A percentile compares a stretch with the other conserved stretches of the same genome.
Evolutionary conservation across 768 basidiomycete genomes (phyloP).

Genomic region (Gelatoporia subvermispora): DNA sequence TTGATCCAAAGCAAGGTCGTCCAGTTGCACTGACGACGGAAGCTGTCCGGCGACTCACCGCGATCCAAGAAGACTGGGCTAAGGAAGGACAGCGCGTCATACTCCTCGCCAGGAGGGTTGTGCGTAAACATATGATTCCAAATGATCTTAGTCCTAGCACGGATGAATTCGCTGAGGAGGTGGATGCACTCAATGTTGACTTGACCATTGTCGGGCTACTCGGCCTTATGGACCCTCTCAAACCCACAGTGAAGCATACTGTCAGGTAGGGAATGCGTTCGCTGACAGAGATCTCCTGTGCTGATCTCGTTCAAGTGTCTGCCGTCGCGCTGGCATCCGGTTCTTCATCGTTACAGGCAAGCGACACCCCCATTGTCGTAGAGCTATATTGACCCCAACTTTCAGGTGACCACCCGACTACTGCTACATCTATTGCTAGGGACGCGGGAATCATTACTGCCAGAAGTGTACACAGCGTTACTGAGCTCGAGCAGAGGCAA

Average conservation of each 20-base stretch:
- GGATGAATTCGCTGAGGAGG: constrained; percentile 37
- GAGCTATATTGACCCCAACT: not conserved
- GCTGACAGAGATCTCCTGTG: too few species aligned
- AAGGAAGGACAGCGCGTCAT: constrained; percentile 51
- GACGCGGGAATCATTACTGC: constrained; percentile 58
- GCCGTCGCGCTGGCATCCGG: constrained; percentile 49
- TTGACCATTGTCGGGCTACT: constrained; percentile 53
- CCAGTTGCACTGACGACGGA: constrained; percentile 24
- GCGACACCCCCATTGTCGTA: not conserved
- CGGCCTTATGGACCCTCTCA: constrained; percentile 53
- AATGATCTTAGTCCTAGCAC: constrained; percentile 23
- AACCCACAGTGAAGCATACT: constrained; percentile 47
- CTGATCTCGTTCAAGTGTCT: too few species aligned
- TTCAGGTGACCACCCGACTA: constrained; percentile 51
- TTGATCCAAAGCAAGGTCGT: constrained; percentile 32
- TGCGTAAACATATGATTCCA: constrained; percentile 29
- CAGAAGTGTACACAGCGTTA: constrained; percentile 13
- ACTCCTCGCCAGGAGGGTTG: constrained; percentile 41
- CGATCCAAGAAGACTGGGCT: constrained; percentile 43
- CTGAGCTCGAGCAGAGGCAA: constrained; percentile 27
- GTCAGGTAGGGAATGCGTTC: constrained; percentile 23
- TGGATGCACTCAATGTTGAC: constrained; percentile 35
- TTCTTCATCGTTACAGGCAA: constrained; percentile 57
- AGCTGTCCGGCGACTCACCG: constrained; percentile 26
- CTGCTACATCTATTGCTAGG: constrained; percentile 54